Evolutionary conservation across 2,329 filamentous ascomycete genomes (phyloP).

Genomic region (Cladorrhinum sp.): DNA sequence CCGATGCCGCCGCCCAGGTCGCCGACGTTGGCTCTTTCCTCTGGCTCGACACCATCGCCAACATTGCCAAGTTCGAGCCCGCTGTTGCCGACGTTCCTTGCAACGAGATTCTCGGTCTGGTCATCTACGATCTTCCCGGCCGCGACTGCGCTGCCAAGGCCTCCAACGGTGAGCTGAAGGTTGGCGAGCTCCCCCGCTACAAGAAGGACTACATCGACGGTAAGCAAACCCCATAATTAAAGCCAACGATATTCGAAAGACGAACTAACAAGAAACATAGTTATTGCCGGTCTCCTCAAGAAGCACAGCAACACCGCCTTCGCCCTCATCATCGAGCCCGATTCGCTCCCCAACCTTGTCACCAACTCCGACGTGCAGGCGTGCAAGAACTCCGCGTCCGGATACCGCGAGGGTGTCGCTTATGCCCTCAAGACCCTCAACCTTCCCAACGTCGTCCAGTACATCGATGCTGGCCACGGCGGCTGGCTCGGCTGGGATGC

Average conservation of each 20-base stretch:
- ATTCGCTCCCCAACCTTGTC: slow-evolving; percentile 43
- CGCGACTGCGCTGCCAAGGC: slow-evolving; percentile 62
- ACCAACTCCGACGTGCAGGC: slow-evolving; percentile 55
- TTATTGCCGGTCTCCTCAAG: slow-evolving; percentile 50
- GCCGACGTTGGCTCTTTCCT: slow-evolving; percentile 41
- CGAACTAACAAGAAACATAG: slow-evolving; percentile 22
- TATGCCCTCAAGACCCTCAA: slow-evolving; percentile 57
- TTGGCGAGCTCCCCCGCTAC: slow-evolving; percentile 47
- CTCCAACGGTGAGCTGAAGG: slow-evolving; percentile 59
- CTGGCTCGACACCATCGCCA: slow-evolving; percentile 40
- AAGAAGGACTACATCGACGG: slow-evolving; percentile 42
- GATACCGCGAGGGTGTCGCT: slow-evolving; percentile 53
- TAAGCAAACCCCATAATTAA: no score
- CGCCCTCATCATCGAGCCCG: slow-evolving; percentile 52
- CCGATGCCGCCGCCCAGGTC: slow-evolving; percentile 33
- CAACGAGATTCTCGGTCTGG: slow-evolving; percentile 43
- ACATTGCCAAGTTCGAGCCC: slow-evolving; percentile 38
- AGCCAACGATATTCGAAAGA: neutral
- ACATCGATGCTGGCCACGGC: slow-evolving; percentile 61
- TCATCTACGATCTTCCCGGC: slow-evolving; percentile 62
- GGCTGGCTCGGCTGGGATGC: slow-evolving; percentile 64
- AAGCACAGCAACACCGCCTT: slow-evolving; percentile 51
- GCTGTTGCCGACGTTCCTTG: slow-evolving; percentile 37
- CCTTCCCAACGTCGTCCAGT: slow-evolving; percentile 60
- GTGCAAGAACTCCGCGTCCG: slow-evolving; percentile 51